Conservation (phyloP, 2,329 filamentous ascomycete species). For the Trichoderma asperellum region DNA sequence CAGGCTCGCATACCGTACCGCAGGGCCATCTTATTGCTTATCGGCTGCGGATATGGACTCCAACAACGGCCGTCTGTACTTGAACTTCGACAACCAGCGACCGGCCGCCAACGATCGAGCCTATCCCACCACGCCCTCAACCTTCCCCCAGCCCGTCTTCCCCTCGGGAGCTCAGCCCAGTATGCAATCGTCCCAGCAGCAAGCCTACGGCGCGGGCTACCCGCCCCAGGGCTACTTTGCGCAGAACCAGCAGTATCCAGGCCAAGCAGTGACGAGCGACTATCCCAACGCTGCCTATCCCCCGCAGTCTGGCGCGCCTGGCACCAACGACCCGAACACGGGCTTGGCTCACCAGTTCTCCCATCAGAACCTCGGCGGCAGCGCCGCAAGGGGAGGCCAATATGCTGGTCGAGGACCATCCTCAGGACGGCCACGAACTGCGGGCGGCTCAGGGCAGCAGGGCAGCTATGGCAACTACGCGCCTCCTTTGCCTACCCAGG, state of each 20-base stretch:
- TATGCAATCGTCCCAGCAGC: slow-evolving; percentile 35
- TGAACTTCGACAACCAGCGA: slow-evolving; percentile 71
- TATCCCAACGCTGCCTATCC: slow-evolving; percentile 54
- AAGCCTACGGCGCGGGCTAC: slow-evolving; percentile 55
- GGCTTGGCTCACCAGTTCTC: slow-evolving; percentile 95
- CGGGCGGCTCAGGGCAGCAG: slow-evolving; percentile 68
- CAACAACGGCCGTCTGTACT: slow-evolving; percentile 65
- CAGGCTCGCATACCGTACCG: slow-evolving; percentile 26
- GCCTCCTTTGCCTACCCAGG: slow-evolving; percentile 66
- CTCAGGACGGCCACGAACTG: slow-evolving; percentile 79
- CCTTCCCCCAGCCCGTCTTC: slow-evolving; percentile 89
- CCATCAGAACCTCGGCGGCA: slow-evolving; percentile 87
- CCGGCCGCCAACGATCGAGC: slow-evolving; percentile 65
- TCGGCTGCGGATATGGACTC: slow-evolving; percentile 49
- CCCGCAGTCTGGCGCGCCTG: slow-evolving; percentile 60
- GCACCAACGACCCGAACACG: slow-evolving; percentile 80
- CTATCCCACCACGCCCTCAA: slow-evolving; percentile 89
- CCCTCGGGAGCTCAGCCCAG: slow-evolving; percentile 44
- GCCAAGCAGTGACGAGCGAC: slow-evolving; percentile 49
- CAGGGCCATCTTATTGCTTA: slow-evolving; percentile 10
- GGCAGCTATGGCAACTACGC: slow-evolving; percentile 68
- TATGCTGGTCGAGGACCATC: slow-evolving; percentile 71
- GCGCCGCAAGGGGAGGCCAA: slow-evolving; percentile 69
- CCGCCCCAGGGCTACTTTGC: slow-evolving; percentile 61
- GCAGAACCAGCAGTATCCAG: slow-evolving; percentile 51